Conservation (phyloP, 2,329 filamentous ascomycete species). For the Tolypocladium inflatum region DNA sequence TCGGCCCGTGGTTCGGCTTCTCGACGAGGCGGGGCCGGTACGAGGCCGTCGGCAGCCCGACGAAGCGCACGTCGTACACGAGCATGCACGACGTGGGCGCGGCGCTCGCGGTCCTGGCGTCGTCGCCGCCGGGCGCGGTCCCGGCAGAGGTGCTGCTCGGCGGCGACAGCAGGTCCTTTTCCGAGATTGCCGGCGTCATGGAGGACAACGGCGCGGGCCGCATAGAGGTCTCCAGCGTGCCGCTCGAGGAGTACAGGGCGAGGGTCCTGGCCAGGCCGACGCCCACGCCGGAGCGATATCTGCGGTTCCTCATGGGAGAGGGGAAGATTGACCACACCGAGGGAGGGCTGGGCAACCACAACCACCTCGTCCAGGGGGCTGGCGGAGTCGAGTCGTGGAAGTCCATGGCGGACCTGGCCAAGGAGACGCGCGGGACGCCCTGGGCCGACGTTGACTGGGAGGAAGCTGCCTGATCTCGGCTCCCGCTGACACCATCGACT, state of each 20-base stretch:
- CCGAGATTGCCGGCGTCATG: constrained; percentile 16
- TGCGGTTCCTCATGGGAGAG: constrained; percentile 24
- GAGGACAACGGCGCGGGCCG: constrained; percentile 10
- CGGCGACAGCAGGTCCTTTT: constrained; percentile 14
- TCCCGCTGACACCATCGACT: not conserved
- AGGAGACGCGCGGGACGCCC: constrained; percentile 13
- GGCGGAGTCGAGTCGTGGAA: constrained; percentile 17
- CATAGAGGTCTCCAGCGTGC: constrained; percentile 13
- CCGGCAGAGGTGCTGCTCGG: constrained; percentile 16
- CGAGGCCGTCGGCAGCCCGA: constrained; percentile 15
- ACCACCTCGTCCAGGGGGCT: constrained; percentile 15
- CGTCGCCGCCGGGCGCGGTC: constrained; percentile 9
- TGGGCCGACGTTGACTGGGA: constrained; percentile 9
- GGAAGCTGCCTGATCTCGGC: not conserved
- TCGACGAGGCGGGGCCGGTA: constrained; percentile 16
- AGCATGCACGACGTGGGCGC: constrained; percentile 19
- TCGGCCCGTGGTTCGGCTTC: constrained; percentile 22
- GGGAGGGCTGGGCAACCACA: constrained; percentile 14
- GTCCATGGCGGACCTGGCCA: constrained; percentile 15
- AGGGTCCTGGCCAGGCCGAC: constrained; percentile 8
- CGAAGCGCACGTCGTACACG: constrained; percentile 18
- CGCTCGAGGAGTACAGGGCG: constrained; percentile 14
- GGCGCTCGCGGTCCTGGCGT: constrained; percentile 16
- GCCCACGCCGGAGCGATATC: constrained; percentile 14
- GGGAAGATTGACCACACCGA: constrained; percentile 15